Base-by-base conservation (phyloP, 1,139 yeast genomes). In the Scheffersomyces parashehatae region DNA sequence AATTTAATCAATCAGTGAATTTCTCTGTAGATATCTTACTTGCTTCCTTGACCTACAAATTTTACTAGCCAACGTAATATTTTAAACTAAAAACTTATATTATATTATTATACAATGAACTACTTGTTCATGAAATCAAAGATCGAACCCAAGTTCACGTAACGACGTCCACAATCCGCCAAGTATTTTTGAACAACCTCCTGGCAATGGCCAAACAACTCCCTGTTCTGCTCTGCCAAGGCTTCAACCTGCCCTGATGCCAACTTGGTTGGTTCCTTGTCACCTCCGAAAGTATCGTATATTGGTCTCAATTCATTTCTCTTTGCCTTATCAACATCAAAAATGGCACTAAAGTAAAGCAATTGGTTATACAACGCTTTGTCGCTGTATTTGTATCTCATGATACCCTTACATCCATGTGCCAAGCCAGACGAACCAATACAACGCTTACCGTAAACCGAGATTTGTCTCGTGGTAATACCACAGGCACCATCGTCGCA, bases 401-500 rank as follows among this genome's bases (percentile, higher is more conserved):
- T 87, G 16, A 86, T 78, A 29, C 99, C 99, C 53, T 85, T 84
- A 62, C 98, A 93, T 28, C 82, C 83, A 52, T 71, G 75, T 0
- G 83, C 82, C 39, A 70, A 74, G 6, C 88, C 88, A 51, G 76
- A 77, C 47, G 64, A 64, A 41, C 87, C 85, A 46, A 90, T 75
- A 67, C 99, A 93, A 53, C 95, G 76, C 54, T 82, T 83, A 47
- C 97, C 98, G 58, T 88, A 90, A 3, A 91, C 97, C 11, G 93
- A 83, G 20, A 93, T 77, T 59, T 91, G 96, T 49, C 97, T 77
- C 0, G 98, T 91, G 15, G 77, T 75, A 43, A 81, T 73, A 7
- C 88, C 90, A 70, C 99, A 95, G 0, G 95, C 80, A 2, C 82
- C 64, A 54, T 91, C 97, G 60, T 87, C 95, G 67, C 99, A 95